phyloP scores from a whole-genome alignment of 2,329 filamentous ascomycete genomes.

The Domatiomyces globalis region DNA sequence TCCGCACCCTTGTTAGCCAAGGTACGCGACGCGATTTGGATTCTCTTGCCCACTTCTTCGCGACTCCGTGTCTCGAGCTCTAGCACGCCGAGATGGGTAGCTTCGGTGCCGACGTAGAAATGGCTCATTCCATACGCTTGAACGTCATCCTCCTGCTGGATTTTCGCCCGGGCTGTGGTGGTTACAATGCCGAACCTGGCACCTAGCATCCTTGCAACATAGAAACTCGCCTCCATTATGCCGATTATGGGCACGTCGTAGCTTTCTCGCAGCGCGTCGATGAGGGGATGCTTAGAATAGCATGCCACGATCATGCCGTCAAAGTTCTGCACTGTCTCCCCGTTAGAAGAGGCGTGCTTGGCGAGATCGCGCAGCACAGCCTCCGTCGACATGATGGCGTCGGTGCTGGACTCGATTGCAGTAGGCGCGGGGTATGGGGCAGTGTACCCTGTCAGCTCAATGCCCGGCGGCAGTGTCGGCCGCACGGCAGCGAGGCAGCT shows the following conservation, averaged over 20 bases:
- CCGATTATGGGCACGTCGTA: constrained; percentile 33
- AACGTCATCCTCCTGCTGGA: constrained; percentile 29
- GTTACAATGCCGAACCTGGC: constrained; percentile 33
- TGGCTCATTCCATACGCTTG: constrained; percentile 28
- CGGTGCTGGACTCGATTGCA: constrained; percentile 38
- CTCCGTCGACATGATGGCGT: constrained; percentile 38
- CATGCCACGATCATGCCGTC: constrained; percentile 37
- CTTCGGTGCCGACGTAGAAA: constrained; percentile 31
- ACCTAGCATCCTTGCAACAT: constrained; percentile 37
- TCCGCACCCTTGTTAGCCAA: constrained; percentile 32
- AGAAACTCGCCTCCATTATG: constrained; percentile 39
- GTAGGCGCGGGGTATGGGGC: constrained; percentile 35
- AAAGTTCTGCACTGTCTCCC: constrained; percentile 24
- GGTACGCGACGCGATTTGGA: constrained; percentile 27
- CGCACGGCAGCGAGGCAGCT: constrained; percentile 33
- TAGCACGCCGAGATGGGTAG: constrained; percentile 31
- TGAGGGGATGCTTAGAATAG: constrained; percentile 36
- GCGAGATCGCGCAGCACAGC: constrained; percentile 34
- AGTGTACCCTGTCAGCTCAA: constrained; percentile 38
- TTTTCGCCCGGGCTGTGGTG: constrained; percentile 27
- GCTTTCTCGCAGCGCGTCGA: constrained; percentile 34
- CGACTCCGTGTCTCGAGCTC: constrained; percentile 29
- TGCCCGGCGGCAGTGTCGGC: constrained; percentile 33
- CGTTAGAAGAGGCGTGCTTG: constrained; percentile 25
- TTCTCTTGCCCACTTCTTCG: constrained; percentile 26